Evolutionary conservation across 73 alveolate species (phyloP).

Genomic region (Paramecium sonneborni): DNA sequence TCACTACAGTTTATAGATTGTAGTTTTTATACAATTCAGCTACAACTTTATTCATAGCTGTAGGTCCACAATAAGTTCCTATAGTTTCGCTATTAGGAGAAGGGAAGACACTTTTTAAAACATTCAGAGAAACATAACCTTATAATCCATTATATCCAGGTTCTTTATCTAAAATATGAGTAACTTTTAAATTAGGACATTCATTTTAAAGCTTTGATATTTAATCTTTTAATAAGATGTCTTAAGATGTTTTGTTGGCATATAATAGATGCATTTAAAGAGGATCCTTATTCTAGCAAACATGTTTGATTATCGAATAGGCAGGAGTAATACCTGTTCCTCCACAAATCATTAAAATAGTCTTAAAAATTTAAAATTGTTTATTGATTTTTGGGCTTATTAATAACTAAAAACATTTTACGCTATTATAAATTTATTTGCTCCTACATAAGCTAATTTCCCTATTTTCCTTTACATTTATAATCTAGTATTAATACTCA

Average conservation of each 20-base stretch:
- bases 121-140: slow-evolving; percentile 31
- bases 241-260: neutral
- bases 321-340: slow-evolving; percentile 50
- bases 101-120: neutral
- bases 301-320: neutral
- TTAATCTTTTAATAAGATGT: neutral
- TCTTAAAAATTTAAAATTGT: neutral
- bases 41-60: neutral
- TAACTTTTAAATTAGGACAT: neutral
- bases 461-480: neutral
- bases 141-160: neutral
- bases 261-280: neutral
- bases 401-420: too few species aligned
- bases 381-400: neutral
- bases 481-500: neutral
- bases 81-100: neutral
- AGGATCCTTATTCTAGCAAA: neutral
- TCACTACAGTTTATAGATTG: neutral
- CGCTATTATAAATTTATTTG: neutral
- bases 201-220: neutral
- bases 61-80: slow-evolving; percentile 43
- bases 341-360: slow-evolving; percentile 40
- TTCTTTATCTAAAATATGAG: neutral
- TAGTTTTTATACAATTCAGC: neutral
- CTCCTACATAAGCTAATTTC: neutral